Percentiles rank a stretch among this genome's conserved stretches.
Conservation (phyloP, 768 basidiomycete species). For the Auricularia heimuer region DNA sequence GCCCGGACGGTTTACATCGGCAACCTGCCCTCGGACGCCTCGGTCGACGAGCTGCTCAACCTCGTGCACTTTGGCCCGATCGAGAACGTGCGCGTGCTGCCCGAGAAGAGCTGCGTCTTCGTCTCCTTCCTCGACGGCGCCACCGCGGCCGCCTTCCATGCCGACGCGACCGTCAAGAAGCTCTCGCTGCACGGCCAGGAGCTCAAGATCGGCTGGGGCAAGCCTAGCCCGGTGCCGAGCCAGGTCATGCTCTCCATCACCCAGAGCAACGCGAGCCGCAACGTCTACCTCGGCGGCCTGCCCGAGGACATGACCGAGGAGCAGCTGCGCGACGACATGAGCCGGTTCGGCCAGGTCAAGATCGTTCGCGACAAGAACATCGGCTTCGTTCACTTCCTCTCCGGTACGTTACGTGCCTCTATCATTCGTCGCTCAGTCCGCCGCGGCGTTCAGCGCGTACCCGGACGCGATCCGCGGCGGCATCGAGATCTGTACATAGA, state of each 20-base stretch:
- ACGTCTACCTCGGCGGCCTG: slow-evolving; percentile 92
- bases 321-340: slow-evolving; percentile 81
- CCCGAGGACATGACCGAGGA: slow-evolving; percentile 89
- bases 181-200: slow-evolving; percentile 88
- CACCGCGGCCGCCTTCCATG: slow-evolving; percentile 93
- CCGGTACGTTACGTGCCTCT: slow-evolving; percentile 40
- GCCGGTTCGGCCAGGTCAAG: slow-evolving; percentile 93
- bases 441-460: no score
- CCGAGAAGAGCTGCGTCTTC: slow-evolving; percentile 97
- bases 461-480: no score
- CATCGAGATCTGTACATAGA: no score
- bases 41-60: slow-evolving; percentile 95
- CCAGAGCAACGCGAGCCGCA: slow-evolving; percentile 87
- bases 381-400: slow-evolving; percentile 97
- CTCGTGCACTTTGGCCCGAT: slow-evolving; percentile 97
- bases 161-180: slow-evolving; percentile 93
- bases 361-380: slow-evolving; percentile 99
- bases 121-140: slow-evolving; percentile 91
- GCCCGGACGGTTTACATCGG: slow-evolving; percentile 96
- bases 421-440: no score
- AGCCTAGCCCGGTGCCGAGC: slow-evolving; percentile 79
- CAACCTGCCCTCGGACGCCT: slow-evolving; percentile 88
- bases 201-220: slow-evolving; percentile 98
- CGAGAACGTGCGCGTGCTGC: slow-evolving; percentile 87
- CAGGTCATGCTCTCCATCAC: slow-evolving; percentile 81